Percentiles rank a stretch among this genome's conserved stretches.
These are phyloP conservation scores for Boeremia exigua DNA, from an alignment of 2,329 filamentous ascomycete genomes.

Conservation along the genomic window DNA sequence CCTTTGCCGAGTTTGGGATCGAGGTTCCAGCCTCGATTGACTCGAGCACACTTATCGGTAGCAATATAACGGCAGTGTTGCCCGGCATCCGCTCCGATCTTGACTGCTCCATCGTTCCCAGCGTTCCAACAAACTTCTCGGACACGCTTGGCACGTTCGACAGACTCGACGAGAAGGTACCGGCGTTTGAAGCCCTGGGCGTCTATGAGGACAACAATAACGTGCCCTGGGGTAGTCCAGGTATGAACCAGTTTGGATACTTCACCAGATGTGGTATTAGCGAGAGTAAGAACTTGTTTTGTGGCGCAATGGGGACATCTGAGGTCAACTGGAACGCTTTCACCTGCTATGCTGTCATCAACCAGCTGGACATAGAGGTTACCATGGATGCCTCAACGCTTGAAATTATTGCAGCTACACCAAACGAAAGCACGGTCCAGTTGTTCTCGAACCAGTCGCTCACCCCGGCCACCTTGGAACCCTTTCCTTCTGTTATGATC, in stretches of 20 bases:
- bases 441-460: neutral
- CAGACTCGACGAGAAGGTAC: neutral
- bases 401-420: neutral
- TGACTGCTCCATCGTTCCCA: neutral
- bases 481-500: neutral
- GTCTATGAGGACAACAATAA: neutral
- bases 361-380: neutral
- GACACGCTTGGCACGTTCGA: neutral
- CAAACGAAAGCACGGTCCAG: neutral
- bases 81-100: slow-evolving; percentile 3
- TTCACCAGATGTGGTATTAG: neutral
- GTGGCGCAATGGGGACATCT: neutral
- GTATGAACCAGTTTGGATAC: neutral
- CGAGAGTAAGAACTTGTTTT: neutral
- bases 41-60: neutral
- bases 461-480: neutral
- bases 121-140: neutral
- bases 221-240: neutral
- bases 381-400: neutral
- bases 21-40: neutral
- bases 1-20: neutral
- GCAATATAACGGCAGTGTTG: neutral
- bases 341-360: neutral
- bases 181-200: neutral
- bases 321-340: slow-evolving; percentile 3